Evolutionary conservation across 2,329 filamentous ascomycete species (phyloP).

Genomic region (Mycosphaerelloides madeirae): DNA sequence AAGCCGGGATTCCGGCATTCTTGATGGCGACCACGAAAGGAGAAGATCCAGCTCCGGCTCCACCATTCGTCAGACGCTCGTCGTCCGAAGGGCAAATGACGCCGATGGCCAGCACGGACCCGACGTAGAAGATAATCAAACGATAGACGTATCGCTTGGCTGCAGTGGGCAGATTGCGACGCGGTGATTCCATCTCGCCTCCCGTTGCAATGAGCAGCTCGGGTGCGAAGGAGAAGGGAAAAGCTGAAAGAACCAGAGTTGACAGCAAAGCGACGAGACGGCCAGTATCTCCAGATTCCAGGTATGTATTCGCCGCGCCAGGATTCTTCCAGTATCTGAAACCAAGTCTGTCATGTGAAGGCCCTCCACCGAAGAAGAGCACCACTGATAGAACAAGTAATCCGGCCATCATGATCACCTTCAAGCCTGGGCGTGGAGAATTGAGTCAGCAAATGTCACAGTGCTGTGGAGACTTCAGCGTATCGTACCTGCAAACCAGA

Average conservation of each 20-base stretch:
- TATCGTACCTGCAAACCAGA: constrained; percentile 45
- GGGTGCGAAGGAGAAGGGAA: constrained; percentile 53
- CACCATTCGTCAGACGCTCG: constrained; percentile 41
- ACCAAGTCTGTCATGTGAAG: constrained; percentile 46
- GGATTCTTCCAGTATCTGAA: constrained; percentile 48
- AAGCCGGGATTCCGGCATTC: constrained; percentile 48
- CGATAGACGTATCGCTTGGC: constrained; percentile 59
- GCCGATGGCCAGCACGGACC: constrained; percentile 55
- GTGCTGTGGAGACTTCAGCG: no score
- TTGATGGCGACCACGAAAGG: constrained; percentile 39
- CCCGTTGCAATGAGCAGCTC: constrained; percentile 51
- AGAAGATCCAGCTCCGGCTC: constrained; percentile 16
- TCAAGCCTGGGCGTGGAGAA: no score
- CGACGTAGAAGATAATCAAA: constrained; percentile 58
- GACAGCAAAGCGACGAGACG: constrained; percentile 51
- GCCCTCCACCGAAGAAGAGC: constrained; percentile 54
- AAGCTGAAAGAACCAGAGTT: constrained; percentile 48
- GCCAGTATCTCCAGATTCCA: constrained; percentile 19
- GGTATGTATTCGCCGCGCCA: constrained; percentile 4
- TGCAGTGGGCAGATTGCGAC: constrained; percentile 57
- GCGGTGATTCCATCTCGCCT: constrained; percentile 55
- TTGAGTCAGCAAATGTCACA: no score
- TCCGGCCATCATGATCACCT: constrained; percentile 49
- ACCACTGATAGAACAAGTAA: constrained; percentile 51
- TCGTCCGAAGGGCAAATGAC: constrained; percentile 56